These are phyloP conservation scores for Wickerhamomyces queroliae DNA, from an alignment of 805 yeast genomes.

Conservation along the genomic window DNA sequence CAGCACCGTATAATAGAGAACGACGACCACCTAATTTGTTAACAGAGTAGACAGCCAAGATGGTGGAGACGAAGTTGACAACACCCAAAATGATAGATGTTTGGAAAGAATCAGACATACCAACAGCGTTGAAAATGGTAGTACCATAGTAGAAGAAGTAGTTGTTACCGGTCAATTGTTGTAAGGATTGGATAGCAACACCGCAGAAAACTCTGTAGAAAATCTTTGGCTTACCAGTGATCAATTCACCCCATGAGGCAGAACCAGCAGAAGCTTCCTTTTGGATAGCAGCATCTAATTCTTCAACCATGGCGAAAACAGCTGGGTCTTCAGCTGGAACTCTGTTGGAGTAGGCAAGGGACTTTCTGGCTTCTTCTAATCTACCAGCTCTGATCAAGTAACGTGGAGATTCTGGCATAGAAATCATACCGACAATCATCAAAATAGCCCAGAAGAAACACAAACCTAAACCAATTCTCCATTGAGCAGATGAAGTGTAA, in stretches of 20 bases:
- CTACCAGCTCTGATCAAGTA: slow-evolving; percentile 49
- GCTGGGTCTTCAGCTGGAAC: slow-evolving; percentile 46
- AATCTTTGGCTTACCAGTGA: slow-evolving; percentile 64
- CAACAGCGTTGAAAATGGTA: slow-evolving; percentile 54
- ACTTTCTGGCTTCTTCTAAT: slow-evolving; percentile 55
- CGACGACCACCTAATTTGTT: slow-evolving; percentile 51
- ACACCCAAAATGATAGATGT: slow-evolving; percentile 55
- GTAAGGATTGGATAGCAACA: slow-evolving; percentile 51
- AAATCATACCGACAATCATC: slow-evolving; percentile 30
- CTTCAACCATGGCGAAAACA: slow-evolving; percentile 50
- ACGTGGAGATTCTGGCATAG: slow-evolving; percentile 74
- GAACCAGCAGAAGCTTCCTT: slow-evolving; percentile 55
- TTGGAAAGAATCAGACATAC: slow-evolving; percentile 50
- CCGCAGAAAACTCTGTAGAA: slow-evolving; percentile 42
- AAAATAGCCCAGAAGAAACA: slow-evolving; percentile 41
- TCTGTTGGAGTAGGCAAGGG: slow-evolving; percentile 57
- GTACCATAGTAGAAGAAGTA: slow-evolving; percentile 67
- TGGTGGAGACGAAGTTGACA: slow-evolving; percentile 56
- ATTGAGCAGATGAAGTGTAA: slow-evolving; percentile 61
- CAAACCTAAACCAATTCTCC: slow-evolving; percentile 69
- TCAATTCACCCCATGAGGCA: slow-evolving; percentile 60
- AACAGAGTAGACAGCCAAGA: slow-evolving; percentile 42
- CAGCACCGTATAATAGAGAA: slow-evolving; percentile 42
- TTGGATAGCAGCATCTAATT: slow-evolving; percentile 55
- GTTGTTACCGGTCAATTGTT: slow-evolving; percentile 64